Conservation (phyloP, 495 filamentous ascomycete genomes). For the Lepraria neglecta region DNA sequence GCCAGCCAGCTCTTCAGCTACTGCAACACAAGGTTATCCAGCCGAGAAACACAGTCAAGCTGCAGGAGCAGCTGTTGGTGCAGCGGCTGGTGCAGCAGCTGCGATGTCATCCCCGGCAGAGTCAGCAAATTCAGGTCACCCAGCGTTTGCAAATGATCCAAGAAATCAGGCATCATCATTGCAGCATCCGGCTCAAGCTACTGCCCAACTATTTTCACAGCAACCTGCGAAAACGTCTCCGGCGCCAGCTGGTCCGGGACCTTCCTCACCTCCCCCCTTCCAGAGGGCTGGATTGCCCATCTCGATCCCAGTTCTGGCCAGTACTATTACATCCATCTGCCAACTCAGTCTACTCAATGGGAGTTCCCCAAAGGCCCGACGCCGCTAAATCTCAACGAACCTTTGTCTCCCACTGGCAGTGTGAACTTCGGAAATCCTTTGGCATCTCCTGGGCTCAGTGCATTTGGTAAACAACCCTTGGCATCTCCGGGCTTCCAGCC, state of each 20-base stretch:
- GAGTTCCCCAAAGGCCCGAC: slow-evolving; percentile 93
- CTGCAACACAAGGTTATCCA: slow-evolving; percentile 58
- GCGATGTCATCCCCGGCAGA: slow-evolving; percentile 30
- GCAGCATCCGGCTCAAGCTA: slow-evolving; percentile 33
- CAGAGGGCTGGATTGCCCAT: slow-evolving; percentile 98
- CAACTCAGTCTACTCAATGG: slow-evolving; percentile 96
- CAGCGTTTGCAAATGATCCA: slow-evolving; percentile 81
- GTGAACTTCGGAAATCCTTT: slow-evolving; percentile 71
- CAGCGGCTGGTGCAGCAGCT: slow-evolving; percentile 17
- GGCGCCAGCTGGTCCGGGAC: slow-evolving; percentile 54
- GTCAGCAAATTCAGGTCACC: slow-evolving; percentile 57
- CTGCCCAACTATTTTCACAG: slow-evolving; percentile 35
- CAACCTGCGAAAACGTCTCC: slow-evolving; percentile 39
- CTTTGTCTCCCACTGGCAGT: slow-evolving; percentile 71
- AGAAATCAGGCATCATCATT: slow-evolving; percentile 38
- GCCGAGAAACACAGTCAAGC: slow-evolving; percentile 61
- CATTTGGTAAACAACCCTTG: slow-evolving; percentile 63
- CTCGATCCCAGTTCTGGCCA: slow-evolving; percentile 91
- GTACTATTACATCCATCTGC: slow-evolving; percentile 97
- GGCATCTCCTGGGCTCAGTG: slow-evolving; percentile 61
- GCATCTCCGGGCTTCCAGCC: slow-evolving; percentile 66
- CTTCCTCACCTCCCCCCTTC: slow-evolving; percentile 84
- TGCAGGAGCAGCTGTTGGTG: slow-evolving; percentile 33
- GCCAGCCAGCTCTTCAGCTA: slow-evolving; percentile 53
- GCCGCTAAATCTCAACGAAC: slow-evolving; percentile 71